Evolutionary conservation across 208 protist genomes (phyloP), one percentile per base, ranked within the genome.

Genomic region (Crithidia expoeki): DNA sequence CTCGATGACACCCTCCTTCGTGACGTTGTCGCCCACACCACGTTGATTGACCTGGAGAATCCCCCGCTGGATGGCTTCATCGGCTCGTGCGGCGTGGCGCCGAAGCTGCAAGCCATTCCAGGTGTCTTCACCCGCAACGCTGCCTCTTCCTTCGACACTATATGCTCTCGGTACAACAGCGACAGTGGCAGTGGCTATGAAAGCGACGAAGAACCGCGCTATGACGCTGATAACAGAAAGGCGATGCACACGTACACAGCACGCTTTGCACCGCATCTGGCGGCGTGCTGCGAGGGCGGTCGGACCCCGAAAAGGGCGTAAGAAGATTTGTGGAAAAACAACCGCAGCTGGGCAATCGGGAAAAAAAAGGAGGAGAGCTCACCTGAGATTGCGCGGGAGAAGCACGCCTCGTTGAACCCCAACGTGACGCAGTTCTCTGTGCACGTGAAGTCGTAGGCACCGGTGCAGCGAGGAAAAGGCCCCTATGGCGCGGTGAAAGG

Each of bases 81-180:
- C 33, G 30, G 34, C 21, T 32, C 34, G 2, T 2, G 25, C 17
- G 5, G 25, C 6, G 19, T 61, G 14, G 11, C 55, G n/a, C 17
- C 21, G 16, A 10, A 52, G 14, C 53, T 71, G 21, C 51, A 51
- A 4, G 32, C 65, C 28, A 60, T 71, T 25, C 46, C 65, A 1
- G 42, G 40, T 42, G 32, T 44, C 21, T 56, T 46, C 40, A 34
- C 34, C 2, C 17, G 14, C 6, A 16, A 38, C 52, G 28, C 17
- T 21, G 10, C 5, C 14, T 57, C 25, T 4, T 23, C 28, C 16
- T 7, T 38, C 30, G 17, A 17, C 10, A 30, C 4, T 25, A 12
- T 16, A 3, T 25, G 14, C 23, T 53, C 17, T 53, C n/a, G n/a
- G n/a, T 17, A 30, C 49, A 12, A 30, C 49, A 7, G 49, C 25